Base-by-base conservation (phyloP, 2,329 filamentous ascomycete species). In the Colletotrichum karsti region DNA sequence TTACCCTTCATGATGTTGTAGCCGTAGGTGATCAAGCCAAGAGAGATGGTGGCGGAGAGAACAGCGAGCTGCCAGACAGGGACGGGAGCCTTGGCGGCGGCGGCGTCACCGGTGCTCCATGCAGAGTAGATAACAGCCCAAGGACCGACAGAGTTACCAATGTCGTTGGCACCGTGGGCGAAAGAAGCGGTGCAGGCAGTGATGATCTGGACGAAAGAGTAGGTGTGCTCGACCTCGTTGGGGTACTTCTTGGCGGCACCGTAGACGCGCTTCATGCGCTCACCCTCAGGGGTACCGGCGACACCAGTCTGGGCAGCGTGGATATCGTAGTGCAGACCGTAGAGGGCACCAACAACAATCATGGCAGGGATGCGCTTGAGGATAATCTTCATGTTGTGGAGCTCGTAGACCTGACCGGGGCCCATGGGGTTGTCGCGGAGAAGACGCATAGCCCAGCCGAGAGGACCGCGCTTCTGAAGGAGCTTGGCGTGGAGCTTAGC, bases 1-100 rank as follows among this genome's bases (percentile, higher is more conserved):
- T 78, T 80, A 89, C 87, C 89, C 82, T 92, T 93, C 91, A 94
- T 94, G 81, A 94, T 94, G 83, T 94, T 93, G 83, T 93, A 94
- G 9, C 92, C 92, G 74, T 93, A 94, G 13, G 91, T 93, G 75
- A 90, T 84, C 64, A 94, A 84, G 72, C 92, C 92, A 44, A 90
- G 70, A 51, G 86, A 92, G 75, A 93, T 90, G 41, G 84, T 88
- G 1, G 83, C 77, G 26, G 89, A 85, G 12, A 92, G 82, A 18
- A 94, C 90, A 56, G 90, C 92, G 61, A 95, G 86, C 79, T 94
- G 92, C 93, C 93, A 95, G 50, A 92, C 75, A 4, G 91, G 90
- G 0, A 95, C 92, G 0, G 86, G 78, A 3, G 89, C 87, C 80
- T 93, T 92, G 71, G 89, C 79, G 2, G 82, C 82, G 13, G 87